These are phyloP conservation scores for Ceriops decandra DNA, from an alignment of 345 rosid genomes.

Conservation along the genomic window DNA sequence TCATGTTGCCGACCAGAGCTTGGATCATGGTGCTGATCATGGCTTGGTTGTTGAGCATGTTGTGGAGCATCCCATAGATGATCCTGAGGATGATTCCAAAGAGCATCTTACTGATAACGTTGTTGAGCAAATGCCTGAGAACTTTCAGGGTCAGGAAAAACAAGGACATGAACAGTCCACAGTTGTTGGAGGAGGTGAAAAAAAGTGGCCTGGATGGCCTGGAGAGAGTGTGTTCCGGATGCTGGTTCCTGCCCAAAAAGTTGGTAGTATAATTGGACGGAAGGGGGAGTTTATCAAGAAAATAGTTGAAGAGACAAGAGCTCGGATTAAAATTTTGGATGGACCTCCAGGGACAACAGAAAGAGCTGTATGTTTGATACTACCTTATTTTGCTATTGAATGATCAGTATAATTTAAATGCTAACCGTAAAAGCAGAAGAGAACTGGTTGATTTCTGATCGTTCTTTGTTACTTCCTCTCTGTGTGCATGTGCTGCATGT, in stretches of 20 bases:
- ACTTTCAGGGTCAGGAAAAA: slow-evolving; percentile 18
- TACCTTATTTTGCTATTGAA: slow-evolving; percentile 9
- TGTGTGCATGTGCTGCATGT: no score
- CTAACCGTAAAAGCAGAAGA: no score
- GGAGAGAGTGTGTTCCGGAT: slow-evolving; percentile 98
- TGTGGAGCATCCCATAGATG: slow-evolving; percentile 10
- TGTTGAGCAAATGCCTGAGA: slow-evolving; percentile 12
- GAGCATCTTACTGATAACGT: slow-evolving; percentile 10
- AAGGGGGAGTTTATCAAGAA: slow-evolving; percentile 96
- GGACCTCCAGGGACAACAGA: slow-evolving; percentile 99
- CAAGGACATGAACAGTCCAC: slow-evolving; percentile 14
- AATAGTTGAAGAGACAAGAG: slow-evolving; percentile 96
- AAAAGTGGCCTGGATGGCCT: slow-evolving; percentile 99
- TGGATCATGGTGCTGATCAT: slow-evolving; percentile 14
- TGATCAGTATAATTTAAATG: no score
- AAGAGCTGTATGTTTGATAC: slow-evolving; percentile 81
- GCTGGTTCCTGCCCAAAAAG: slow-evolving; percentile 97
- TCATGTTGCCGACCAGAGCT: slow-evolving; percentile 1
- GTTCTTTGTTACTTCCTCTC: no score
- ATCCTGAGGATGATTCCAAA: slow-evolving; percentile 2
- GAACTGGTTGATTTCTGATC: no score
- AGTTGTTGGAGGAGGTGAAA: slow-evolving; percentile 50
- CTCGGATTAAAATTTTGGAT: slow-evolving; percentile 94
- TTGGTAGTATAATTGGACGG: slow-evolving; percentile 97
- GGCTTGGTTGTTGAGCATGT: slow-evolving; percentile 9